Evolutionary conservation across 495 filamentous ascomycete genomes (phyloP).

Genomic region (Lindgomyces ingoldianus): DNA sequence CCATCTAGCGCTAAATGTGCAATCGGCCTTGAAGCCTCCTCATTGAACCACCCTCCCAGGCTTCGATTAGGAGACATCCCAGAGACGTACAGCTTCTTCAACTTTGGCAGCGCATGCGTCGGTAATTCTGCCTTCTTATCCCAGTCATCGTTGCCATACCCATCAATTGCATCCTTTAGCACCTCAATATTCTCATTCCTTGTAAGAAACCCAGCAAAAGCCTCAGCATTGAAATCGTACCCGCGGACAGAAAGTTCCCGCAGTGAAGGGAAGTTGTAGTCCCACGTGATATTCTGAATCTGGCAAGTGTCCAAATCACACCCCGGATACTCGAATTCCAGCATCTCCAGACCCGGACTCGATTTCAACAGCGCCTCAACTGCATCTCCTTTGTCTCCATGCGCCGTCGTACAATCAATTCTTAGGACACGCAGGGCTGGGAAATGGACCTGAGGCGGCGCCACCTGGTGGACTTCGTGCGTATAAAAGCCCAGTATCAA

Average conservation of each 20-base stretch:
- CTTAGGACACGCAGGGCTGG: slow-evolving; percentile 1
- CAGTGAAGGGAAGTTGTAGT: slow-evolving; percentile 24
- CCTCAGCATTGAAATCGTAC: slow-evolving; percentile 3
- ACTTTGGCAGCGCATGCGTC: slow-evolving; percentile 1
- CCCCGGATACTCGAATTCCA: slow-evolving; percentile 14
- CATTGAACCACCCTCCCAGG: slow-evolving; percentile 5
- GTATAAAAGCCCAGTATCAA: slow-evolving; percentile 23
- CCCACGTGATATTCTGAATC: slow-evolving; percentile 25
- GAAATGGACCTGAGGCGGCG: slow-evolving; percentile 6
- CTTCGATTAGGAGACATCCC: neutral
- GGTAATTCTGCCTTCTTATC: neutral
- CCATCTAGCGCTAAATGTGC: neutral
- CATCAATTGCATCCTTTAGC: slow-evolving; percentile 8
- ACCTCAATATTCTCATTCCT: slow-evolving; percentile 2
- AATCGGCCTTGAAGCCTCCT: slow-evolving; percentile 2
- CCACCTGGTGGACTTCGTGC: slow-evolving; percentile 11
- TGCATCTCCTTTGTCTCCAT: slow-evolving; percentile 18
- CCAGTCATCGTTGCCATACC: neutral
- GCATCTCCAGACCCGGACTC: slow-evolving; percentile 13
- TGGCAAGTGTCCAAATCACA: slow-evolving; percentile 27
- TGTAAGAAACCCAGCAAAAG: slow-evolving; percentile 3
- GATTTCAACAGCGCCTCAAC: slow-evolving; percentile 13
- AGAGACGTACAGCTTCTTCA: neutral
- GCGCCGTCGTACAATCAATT: slow-evolving; percentile 13
- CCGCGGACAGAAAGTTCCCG: slow-evolving; percentile 3